Evolutionary conservation across 176 grass and related monocot species (phyloP).

Genomic region (Areca catechu): DNA sequence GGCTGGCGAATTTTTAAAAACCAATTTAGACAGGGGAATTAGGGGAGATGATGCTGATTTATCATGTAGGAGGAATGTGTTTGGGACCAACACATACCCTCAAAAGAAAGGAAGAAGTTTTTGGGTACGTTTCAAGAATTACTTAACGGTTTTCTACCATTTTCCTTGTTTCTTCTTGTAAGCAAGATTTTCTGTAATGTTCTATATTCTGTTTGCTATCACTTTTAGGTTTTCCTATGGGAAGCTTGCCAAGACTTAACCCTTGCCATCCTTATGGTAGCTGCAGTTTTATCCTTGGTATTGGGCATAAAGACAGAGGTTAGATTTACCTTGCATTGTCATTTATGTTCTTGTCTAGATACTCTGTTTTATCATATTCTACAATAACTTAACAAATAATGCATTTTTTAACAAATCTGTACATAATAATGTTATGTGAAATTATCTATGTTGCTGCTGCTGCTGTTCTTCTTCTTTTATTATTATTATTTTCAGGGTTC

Average conservation of each 20-base stretch:
- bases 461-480: no score
- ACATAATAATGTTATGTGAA: no score
- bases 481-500: no score
- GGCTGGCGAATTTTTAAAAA: conserved; percentile 58
- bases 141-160: no score
- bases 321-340: conserved; percentile 1
- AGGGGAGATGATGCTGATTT: conserved; percentile 53
- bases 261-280: conserved; percentile 91
- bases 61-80: conserved; percentile 34
- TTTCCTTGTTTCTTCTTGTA: not conserved
- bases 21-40: conserved; percentile 46
- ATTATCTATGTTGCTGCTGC: no score
- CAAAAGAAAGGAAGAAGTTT: conserved; percentile 85
- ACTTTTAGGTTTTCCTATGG: conserved; percentile 72
- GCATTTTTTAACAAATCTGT: no score
- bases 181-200: no score
- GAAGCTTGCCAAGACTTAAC: conserved; percentile 91
- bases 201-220: not conserved
- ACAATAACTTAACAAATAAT: no score
- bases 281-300: conserved; percentile 73
- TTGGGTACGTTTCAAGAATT: conserved; percentile 28
- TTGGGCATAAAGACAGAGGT: conserved; percentile 98
- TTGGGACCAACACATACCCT: conserved; percentile 84
- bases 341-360: no score
- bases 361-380: no score